Evolutionary conservation across 2,329 filamentous ascomycete genomes (phyloP), one percentile per base, ranked within the genome.

Genomic region (Colletotrichum agaves): DNA sequence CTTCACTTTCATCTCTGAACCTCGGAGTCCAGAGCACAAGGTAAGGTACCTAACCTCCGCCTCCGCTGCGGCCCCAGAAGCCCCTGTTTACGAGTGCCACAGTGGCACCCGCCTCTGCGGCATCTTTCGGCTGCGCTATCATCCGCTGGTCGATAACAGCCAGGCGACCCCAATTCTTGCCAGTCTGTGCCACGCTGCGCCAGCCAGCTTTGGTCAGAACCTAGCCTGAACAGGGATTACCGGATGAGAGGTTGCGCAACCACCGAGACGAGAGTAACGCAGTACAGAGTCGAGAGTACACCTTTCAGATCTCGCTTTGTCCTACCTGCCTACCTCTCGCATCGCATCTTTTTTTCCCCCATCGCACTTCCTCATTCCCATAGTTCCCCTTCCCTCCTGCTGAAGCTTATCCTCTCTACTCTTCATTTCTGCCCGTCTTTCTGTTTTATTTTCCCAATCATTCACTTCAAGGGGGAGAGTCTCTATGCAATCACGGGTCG

Each of bases 121-220:
- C 64, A 64, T 37, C 64, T 27, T 46, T 59, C 64, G 64, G 64
- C 64, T 67, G 61, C 53, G 61, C 64, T 64, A 64, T 31, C 19
- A 59, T 67, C 64, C 65, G 65, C 53, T 27, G 55, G 23, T 23
- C 47, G 53, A 49, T 33, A 60, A 37, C 27, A 50, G 41, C 27
- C 12, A 59, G 44, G 13, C 19, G 31, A 33, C 39, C 37, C 46
- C 46, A n/a, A 46, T n/a, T 37, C 60, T 37, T 67, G 19, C 53
- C 46, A 43, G 61, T 67, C 61, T 47, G 61, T 67, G 61, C 64
- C 47, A 55, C 47, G 39, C 60, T 35, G 46, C 64, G 44, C 44
- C 64, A 64, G 47, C 53, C 61, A 64, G 64, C 47, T 53, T 59
- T 41, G 61, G 53, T 35, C 47, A 49, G 61, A 53, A 61, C 46